phyloP scores from a whole-genome alignment of 176 grass and related monocot species.

The Tuctoria greenei region DNA sequence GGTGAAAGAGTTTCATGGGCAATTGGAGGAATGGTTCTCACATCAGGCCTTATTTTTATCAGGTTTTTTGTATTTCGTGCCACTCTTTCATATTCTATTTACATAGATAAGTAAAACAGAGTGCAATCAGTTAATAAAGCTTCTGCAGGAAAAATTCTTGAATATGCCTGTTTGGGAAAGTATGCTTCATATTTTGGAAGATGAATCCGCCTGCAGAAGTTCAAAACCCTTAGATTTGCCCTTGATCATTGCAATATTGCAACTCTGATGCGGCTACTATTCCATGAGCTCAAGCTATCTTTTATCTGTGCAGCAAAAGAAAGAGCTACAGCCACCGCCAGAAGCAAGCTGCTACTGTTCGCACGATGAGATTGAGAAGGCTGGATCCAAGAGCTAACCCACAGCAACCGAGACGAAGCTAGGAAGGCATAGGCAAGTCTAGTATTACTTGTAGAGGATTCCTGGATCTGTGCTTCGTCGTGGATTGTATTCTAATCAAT shows the following conservation, averaged over 20 bases:
- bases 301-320: conserved; percentile 69
- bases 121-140: background rate
- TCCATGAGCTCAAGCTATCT: conserved; percentile 5
- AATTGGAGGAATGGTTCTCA: conserved; percentile 94
- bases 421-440: conserved; percentile 37
- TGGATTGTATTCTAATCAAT: conserved; percentile 33
- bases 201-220: background rate
- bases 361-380: conserved; percentile 47
- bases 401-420: conserved; percentile 22
- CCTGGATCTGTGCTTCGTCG: conserved; percentile 29
- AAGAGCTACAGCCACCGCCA: conserved; percentile 52
- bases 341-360: conserved; percentile 61
- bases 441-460: conserved; percentile 21
- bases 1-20: conserved; percentile 82
- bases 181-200: background rate
- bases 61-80: conserved; percentile 47
- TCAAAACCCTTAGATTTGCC: background rate
- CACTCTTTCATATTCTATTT: conserved; percentile 7
- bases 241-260: background rate
- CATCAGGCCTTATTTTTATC: conserved; percentile 67
- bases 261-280: conserved; percentile 4
- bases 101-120: background rate
- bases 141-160: background rate
- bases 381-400: conserved; percentile 50
- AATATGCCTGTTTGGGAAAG: background rate